These are phyloP conservation scores for Rugosomyces carneus DNA, from an alignment of 1,284 basidiomycete genomes.

Conservation along the genomic window DNA sequence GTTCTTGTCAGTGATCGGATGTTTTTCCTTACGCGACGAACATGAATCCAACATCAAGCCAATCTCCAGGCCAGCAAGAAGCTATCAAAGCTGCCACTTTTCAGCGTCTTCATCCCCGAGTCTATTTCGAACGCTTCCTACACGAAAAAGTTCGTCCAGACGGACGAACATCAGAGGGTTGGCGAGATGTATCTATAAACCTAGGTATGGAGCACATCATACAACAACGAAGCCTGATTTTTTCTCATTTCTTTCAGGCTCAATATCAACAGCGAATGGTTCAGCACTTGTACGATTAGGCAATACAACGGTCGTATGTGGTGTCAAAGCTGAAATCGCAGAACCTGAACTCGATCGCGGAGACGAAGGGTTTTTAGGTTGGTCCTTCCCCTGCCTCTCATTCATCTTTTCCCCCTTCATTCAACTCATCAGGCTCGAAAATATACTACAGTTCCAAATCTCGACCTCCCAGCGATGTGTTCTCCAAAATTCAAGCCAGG, in stretches of 20 bases:
- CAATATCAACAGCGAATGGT: slow-evolving; percentile 86
- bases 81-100: slow-evolving; percentile 64
- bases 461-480: slow-evolving; percentile 90
- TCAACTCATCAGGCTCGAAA: not conserved
- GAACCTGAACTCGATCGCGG: slow-evolving; percentile 78
- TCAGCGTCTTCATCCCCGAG: slow-evolving; percentile 75
- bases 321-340: slow-evolving; percentile 91
- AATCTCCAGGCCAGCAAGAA: slow-evolving; percentile 25
- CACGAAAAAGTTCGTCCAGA: slow-evolving; percentile 70
- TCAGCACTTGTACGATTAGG: slow-evolving; percentile 88
- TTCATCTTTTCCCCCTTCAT: not conserved
- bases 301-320: slow-evolving; percentile 87
- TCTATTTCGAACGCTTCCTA: slow-evolving; percentile 77
- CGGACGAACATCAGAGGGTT: slow-evolving; percentile 56
- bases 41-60: slow-evolving; percentile 1
- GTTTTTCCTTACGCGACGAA: not conserved
- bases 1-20: not conserved
- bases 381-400: slow-evolving; percentile 19
- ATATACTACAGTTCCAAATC: slow-evolving; percentile 44
- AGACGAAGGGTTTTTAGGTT: slow-evolving; percentile 78
- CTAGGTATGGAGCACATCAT: slow-evolving; percentile 59
- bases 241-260: too few relatives aligned
- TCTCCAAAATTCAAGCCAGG: slow-evolving; percentile 93
- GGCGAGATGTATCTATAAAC: slow-evolving; percentile 68
- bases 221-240: too few relatives aligned